Percentiles rank a stretch among this genome's conserved stretches.
phyloP scores from a whole-genome alignment of 306 rosid genomes.

The Astragalus glycyphyllos region DNA sequence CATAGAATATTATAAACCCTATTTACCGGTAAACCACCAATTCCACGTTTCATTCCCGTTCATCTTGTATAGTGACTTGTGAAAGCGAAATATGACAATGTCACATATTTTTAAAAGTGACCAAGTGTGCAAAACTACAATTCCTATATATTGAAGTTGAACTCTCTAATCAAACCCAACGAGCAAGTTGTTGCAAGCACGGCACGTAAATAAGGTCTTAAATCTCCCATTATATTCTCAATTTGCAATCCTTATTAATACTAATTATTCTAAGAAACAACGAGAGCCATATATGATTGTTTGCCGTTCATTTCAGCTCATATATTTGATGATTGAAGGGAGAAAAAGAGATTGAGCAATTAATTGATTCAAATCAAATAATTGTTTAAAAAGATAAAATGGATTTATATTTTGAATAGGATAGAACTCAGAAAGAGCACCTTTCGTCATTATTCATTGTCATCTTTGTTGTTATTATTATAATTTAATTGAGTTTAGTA shows the following conservation, averaged over 20 bases:
- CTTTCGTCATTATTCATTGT: constrained; percentile 31
- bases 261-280: constrained; percentile 22
- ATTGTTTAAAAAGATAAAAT: constrained; percentile 13
- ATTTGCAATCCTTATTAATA: not conserved
- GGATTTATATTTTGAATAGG: constrained; percentile 4
- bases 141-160: constrained; percentile 24
- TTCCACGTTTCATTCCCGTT: constrained; percentile 26
- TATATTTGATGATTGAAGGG: constrained; percentile 15
- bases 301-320: constrained; percentile 20
- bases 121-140: not conserved
- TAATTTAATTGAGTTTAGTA: constrained; percentile 44
- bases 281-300: not conserved
- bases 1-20: too few species aligned
- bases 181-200: constrained; percentile 40
- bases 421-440: constrained; percentile 23
- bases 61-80: constrained; percentile 5
- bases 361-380: constrained; percentile 26
- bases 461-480: constrained; percentile 37
- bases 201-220: constrained; percentile 38
- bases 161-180: constrained; percentile 31
- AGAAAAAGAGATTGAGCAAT: constrained; percentile 27
- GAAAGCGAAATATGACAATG: constrained; percentile 41
- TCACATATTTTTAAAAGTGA: constrained; percentile 16
- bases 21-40: not conserved
- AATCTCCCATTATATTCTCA: constrained; percentile 22